A percentile compares a stretch with the other conserved stretches of the same genome.
These are phyloP conservation scores for Lojkania enalia DNA, from an alignment of 2,329 filamentous ascomycete species.

Conservation along the genomic window DNA sequence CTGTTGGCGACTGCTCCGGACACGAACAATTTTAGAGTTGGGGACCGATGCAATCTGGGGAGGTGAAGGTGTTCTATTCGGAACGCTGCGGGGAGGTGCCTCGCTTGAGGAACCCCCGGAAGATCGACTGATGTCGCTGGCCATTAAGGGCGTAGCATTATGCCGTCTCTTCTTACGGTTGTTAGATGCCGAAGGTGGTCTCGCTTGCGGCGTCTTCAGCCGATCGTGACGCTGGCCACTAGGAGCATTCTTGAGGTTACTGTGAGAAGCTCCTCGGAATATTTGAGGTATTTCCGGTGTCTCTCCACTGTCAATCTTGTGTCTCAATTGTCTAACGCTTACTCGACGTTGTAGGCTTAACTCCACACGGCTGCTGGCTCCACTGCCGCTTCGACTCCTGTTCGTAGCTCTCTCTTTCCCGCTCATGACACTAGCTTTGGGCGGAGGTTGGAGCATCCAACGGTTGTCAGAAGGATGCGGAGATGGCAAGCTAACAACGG, in stretches of 20 bases:
- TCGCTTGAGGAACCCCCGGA: conserved; percentile 28
- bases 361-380: conserved; percentile 46
- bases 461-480: conserved; percentile 69
- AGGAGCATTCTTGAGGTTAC: conserved; percentile 17
- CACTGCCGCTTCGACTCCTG: conserved; percentile 59
- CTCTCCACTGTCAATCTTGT: conserved; percentile 41
- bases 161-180: conserved; percentile 32
- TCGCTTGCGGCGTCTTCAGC: conserved; percentile 31
- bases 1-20: conserved; percentile 32
- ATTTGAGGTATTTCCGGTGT: conserved; percentile 40
- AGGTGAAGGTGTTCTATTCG: conserved; percentile 5
- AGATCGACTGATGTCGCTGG: conserved; percentile 28
- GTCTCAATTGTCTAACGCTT: conserved; percentile 43
- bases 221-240: conserved; percentile 35
- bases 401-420: conserved; percentile 72
- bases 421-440: conserved; percentile 87
- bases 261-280: conserved; percentile 43
- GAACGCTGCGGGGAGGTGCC: conserved; percentile 19
- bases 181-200: conserved; percentile 35
- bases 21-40: conserved; percentile 26
- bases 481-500: conserved; percentile 77
- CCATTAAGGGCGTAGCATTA: conserved; percentile 30
- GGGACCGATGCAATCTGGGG: conserved; percentile 16
- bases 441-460: conserved; percentile 94
- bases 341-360: conserved; percentile 44